Base-by-base conservation (phyloP, 2,329 filamentous ascomycete genomes). In the Sarocladium strictum region DNA sequence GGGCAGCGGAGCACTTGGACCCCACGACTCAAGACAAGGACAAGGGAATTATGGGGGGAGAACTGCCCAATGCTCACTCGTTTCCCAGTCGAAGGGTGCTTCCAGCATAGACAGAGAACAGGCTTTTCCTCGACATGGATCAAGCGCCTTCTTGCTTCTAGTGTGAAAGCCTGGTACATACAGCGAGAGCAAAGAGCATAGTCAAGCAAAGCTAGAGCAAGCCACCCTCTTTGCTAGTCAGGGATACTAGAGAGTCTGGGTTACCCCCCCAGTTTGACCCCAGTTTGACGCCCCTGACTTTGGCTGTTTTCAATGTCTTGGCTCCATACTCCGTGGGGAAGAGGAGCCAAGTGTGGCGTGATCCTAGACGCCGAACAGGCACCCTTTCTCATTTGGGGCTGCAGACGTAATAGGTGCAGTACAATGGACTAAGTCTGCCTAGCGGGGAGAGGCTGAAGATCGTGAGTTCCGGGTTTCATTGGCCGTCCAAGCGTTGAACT, bases 361-460 rank as follows among this genome's bases (percentile, higher is more conserved):
- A 7, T 24, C 17, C 7, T 15, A 12, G 40, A 9, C 37, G 10
- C 37, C 17, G 10, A 7, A 9, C 10, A 40, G 37, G 37, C 37
- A n/a, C n/a, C n/a, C n/a, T n/a, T n/a, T n/a, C n/a, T n/a, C n/a
- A n/a, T n/a, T n/a, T n/a, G n/a, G n/a, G 17, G 10, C 10, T 40
- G 37, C 7, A n/a, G 37, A 19, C 7, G 17, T 12, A 19, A 11
- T 9, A 40, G n/a, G 17, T 12, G 10, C 37, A 19, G 17, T 9
- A 40, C 10, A 19, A 11, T 19, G 37, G 10, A 19, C 10, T 7
- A 11, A 11, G 17, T 45, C 21, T 11, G 9, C 10, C 26, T 51
- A 51, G 47, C 29, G 27, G n/a, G 27, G 27, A 51, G 47, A 51
- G 47, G 47, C 47, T 51, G 47, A 51, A 35, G 47, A 51, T 33